These are phyloP conservation scores for Talaromyces sp. DNA, from an alignment of 2,329 filamentous ascomycete species.

Conservation along the genomic window DNA sequence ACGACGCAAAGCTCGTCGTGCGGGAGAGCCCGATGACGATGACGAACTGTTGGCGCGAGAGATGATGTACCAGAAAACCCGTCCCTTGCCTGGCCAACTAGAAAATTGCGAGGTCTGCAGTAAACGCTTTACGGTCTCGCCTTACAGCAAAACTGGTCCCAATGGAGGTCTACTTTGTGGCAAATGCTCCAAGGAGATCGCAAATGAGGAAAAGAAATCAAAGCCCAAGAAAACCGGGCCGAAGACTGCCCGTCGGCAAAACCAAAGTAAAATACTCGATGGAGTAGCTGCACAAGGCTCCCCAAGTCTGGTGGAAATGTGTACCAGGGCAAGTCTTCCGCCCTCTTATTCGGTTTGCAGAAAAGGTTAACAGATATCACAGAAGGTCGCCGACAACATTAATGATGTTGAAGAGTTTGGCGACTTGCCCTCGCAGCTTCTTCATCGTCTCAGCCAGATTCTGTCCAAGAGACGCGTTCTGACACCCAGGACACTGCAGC, in stretches of 20 bases:
- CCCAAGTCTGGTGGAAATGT: conserved; percentile 49
- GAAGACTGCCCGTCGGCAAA: conserved; percentile 64
- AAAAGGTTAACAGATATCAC: conserved; percentile 16
- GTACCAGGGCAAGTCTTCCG: conserved; percentile 47
- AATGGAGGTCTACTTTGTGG: conserved; percentile 82
- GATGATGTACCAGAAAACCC: conserved; percentile 53
- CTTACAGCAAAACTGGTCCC: conserved; percentile 77
- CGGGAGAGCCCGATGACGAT: conserved; percentile 40
- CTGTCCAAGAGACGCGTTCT: conserved; percentile 60
- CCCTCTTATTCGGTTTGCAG: not conserved
- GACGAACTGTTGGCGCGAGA: conserved; percentile 45
- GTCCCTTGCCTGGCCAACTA: conserved; percentile 73
- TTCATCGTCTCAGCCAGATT: conserved; percentile 58
- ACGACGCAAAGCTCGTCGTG: conserved; percentile 39
- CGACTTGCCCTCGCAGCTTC: conserved; percentile 54
- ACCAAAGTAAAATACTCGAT: conserved; percentile 81
- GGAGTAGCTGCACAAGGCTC: conserved; percentile 50
- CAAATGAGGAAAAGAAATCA: conserved; percentile 58
- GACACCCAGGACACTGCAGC: conserved; percentile 41
- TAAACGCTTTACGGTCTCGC: conserved; percentile 88
- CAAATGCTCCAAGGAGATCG: conserved; percentile 71
- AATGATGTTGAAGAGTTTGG: conserved; percentile 62
- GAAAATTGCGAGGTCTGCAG: conserved; percentile 81
- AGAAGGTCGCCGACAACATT: conserved; percentile 60
- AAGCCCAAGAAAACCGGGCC: conserved; percentile 52